Evolutionary conservation across 106 monocot genomes (phyloP), one percentile per base, ranked within the genome.

Genomic region (Alisma plantagoaquatica): DNA sequence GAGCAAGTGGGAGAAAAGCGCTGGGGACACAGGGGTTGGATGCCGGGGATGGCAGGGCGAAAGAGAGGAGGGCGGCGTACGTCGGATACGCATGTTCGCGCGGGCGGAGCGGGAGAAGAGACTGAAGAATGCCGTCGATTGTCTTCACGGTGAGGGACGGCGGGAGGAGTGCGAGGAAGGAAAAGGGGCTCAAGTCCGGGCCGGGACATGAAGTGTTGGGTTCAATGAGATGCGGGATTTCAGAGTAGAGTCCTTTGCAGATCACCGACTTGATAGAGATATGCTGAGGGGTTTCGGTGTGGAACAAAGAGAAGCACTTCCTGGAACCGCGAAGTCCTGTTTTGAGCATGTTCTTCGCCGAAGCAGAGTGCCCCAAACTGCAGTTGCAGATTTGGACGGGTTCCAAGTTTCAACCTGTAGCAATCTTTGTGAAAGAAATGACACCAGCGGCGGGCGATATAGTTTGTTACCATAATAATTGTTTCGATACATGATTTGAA

Each of bases 11-110:
- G 33, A 61, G 43, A 32, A 54, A 19, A 16, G 27, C 38, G 42
- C 46, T 43, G 17, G 61, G 19, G 54, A 3, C 10, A 23, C 30
- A 6, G n/a, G 38, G 52, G 9, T 35, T 17, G 57, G 21, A 5
- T 7, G 2, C 22, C 4, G 51, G 41, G 9, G 15, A 10, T 1
- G 64, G 54, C 41, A 64, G 54, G 43, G 33, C 14, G 43, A 47
- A 19, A 31, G 53, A 61, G 22, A 54, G 46, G 54, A 50, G 65
- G 56, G 65, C 10, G 45, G 46, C 4, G 57, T 27, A 42, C 47
- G 27, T 14, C 7, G 58, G 67, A 41, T 38, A 17, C 2, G 66
- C 21, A 21, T 33, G 55, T 18, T 32, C 46, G 33, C 56, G 66
- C 14, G 57, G 58, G 57, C 50, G 58, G 58, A 53, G 23, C 15